phyloP scores from a whole-genome alignment of 1,139 yeast genomes.

The Zhuliangozyma blackwelliae region DNA sequence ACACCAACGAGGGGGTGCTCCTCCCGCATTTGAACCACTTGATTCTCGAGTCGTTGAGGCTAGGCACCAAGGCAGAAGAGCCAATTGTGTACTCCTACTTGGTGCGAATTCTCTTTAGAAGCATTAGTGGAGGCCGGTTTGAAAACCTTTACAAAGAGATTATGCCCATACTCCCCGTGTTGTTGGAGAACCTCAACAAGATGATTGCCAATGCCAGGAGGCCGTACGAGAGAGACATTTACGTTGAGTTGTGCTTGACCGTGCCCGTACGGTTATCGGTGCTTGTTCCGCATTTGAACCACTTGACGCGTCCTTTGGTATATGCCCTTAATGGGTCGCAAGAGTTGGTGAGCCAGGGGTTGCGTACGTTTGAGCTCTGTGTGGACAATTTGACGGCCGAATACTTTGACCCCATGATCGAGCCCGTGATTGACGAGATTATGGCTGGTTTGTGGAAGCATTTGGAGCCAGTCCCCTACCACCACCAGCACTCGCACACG shows the following conservation, averaged over 20 bases:
- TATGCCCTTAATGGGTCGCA: conserved; percentile 87
- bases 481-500: conserved; percentile 91
- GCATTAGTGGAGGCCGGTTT: conserved; percentile 94
- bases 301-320: conserved; percentile 85
- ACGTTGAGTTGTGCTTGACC: conserved; percentile 89
- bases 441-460: conserved; percentile 93
- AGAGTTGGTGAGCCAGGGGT: conserved; percentile 89
- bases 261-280: conserved; percentile 94
- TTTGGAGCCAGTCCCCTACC: conserved; percentile 86
- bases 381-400: conserved; percentile 95
- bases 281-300: conserved; percentile 85
- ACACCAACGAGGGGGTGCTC: conserved; percentile 79
- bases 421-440: conserved; percentile 90
- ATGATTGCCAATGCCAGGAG: conserved; percentile 79
- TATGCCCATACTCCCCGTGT: conserved; percentile 80
- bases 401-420: conserved; percentile 94
- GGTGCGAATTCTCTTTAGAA: conserved; percentile 83
- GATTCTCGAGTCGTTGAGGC: conserved; percentile 73
- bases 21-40: conserved; percentile 82
- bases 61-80: conserved; percentile 85
- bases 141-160: conserved; percentile 90
- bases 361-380: conserved; percentile 91
- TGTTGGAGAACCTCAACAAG: conserved; percentile 80
- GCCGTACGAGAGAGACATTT: conserved; percentile 88
- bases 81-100: conserved; percentile 87